Evolutionary conservation across 306 rosid species (phyloP).

Genomic region (Castanea crenata): DNA sequence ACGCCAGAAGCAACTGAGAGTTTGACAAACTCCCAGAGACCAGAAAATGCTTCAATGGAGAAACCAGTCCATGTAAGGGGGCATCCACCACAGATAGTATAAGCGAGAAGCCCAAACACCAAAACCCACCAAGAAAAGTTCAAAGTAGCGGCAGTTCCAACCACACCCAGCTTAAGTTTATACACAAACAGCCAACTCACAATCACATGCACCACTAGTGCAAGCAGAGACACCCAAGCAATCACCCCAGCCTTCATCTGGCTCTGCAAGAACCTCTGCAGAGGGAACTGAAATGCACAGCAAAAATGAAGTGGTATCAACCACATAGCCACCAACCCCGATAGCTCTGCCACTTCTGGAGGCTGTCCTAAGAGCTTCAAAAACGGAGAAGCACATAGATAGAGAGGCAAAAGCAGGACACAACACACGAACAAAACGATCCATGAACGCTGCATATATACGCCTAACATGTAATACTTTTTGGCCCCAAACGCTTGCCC

Average conservation of each 20-base stretch:
- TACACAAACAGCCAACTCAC: constrained; percentile 66
- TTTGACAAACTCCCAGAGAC: constrained; percentile 70
- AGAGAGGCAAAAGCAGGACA: constrained; percentile 52
- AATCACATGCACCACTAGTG: constrained; percentile 42
- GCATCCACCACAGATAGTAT: constrained; percentile 61
- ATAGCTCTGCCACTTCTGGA: constrained; percentile 45
- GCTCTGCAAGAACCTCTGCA: constrained; percentile 61
- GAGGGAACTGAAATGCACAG: constrained; percentile 65
- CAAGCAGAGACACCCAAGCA: constrained; percentile 45
- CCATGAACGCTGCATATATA: constrained; percentile 91
- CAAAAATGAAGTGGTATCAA: constrained; percentile 62
- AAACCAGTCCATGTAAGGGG: constrained; percentile 74
- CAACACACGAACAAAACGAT: constrained; percentile 57
- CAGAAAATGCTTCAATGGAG: constrained; percentile 72
- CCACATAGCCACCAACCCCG: constrained; percentile 48
- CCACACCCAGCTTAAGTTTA: constrained; percentile 46
- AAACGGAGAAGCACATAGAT: constrained; percentile 50
- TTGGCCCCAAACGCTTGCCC: constrained; percentile 91
- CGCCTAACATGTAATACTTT: constrained; percentile 70
- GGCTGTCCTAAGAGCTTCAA: constrained; percentile 67
- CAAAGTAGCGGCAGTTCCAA: constrained; percentile 53
- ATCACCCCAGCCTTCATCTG: constrained; percentile 50
- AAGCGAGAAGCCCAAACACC: constrained; percentile 45
- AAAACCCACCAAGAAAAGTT: constrained; percentile 69
- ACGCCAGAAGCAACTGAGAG: constrained; percentile 77